A percentile compares a stretch with the other conserved stretches of the same genome.
These are phyloP conservation scores for Scheffersomyces segobiensis DNA, from an alignment of 1,139 yeast genomes.

Conservation along the genomic window DNA sequence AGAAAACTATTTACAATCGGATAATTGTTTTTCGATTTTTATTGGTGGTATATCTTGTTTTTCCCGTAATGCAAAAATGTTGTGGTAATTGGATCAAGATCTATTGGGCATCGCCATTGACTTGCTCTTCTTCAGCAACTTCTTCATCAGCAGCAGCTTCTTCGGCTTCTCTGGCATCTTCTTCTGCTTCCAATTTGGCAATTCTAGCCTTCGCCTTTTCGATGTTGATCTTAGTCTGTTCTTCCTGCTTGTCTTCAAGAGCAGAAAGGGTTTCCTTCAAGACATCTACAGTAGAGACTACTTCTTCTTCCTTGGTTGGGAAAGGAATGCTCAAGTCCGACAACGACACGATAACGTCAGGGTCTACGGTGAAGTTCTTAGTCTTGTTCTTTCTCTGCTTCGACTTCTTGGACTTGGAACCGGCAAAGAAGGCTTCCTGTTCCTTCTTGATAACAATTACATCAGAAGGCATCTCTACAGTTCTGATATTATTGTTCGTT, in stretches of 20 bases:
- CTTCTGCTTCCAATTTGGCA: slow-evolving; percentile 58
- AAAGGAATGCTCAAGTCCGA: slow-evolving; percentile 76
- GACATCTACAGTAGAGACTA: slow-evolving; percentile 62
- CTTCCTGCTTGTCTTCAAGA: slow-evolving; percentile 74
- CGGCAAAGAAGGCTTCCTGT: slow-evolving; percentile 58
- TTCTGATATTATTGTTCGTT: slow-evolving; percentile 39
- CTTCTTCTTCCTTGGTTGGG: slow-evolving; percentile 78
- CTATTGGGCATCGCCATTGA: not conserved
- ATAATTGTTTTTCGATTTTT: not conserved
- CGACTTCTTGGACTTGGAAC: slow-evolving; percentile 42
- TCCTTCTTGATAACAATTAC: slow-evolving; percentile 67
- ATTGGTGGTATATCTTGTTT: not conserved
- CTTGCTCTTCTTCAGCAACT: slow-evolving; percentile 7
- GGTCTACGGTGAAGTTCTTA: slow-evolving; percentile 67
- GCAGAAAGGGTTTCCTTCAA: slow-evolving; percentile 75
- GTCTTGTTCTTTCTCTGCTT: slow-evolving; percentile 45
- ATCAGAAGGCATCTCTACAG: slow-evolving; percentile 62
- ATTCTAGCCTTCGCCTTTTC: slow-evolving; percentile 76
- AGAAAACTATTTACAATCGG: not conserved
- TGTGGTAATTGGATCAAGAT: not conserved
- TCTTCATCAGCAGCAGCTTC: slow-evolving; percentile 18
- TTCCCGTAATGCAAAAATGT: not conserved
- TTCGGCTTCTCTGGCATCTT: slow-evolving; percentile 28
- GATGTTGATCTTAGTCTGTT: slow-evolving; percentile 74
- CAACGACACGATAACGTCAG: slow-evolving; percentile 76